Evolutionary conservation across 2,329 filamentous ascomycete species (phyloP), one percentile per base, ranked within the genome.

Genomic region (Aspergillus novofumigatus): DNA sequence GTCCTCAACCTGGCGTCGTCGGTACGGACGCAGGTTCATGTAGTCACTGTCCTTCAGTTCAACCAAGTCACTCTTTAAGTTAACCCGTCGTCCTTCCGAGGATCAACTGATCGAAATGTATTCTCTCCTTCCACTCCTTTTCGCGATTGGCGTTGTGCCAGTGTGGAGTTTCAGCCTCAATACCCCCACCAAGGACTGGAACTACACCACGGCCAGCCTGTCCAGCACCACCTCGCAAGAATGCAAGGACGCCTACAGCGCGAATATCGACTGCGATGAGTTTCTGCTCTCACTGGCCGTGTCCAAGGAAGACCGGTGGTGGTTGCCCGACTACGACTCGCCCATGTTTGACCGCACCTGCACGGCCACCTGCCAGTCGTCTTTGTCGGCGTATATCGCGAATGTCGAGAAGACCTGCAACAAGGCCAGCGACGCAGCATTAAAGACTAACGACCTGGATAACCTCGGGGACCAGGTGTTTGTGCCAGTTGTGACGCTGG

Each of bases 211-310:
- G 5, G n/a, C 21, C 45, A 52, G 49, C 42, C 56, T 60, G 6
- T 54, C 51, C 35, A 55, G 38, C 29, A 56, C 56, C 7, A 58
- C 59, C 10, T 60, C 59, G 4, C 17, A 53, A 29, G n/a, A 21
- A 54, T 61, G 57, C 54, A 59, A 57, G 47, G 25, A 50, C n/a
- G 57, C 59, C 8, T 61, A 61, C 51, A 57, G 57, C 47, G 50
- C 59, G 9, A 50, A 61, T 4, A 59, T 59, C 41, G 32, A 48
- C 6, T 61, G 59, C 52, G 45, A 55, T 5, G 49, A 52, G 2
- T 59, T 48, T 26, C 54, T 61, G n/a, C 23, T 57, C 1, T 11
- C 47, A 20, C 47, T 59, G 1, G 49, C 55, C 21, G 38, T 59
- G 1, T 49, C 57, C 26, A 52, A 52, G 48, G 44, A 53, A n/a